Conservation (phyloP, 2,329 filamentous ascomycete genomes). For the Corinectria fuckeliana region DNA sequence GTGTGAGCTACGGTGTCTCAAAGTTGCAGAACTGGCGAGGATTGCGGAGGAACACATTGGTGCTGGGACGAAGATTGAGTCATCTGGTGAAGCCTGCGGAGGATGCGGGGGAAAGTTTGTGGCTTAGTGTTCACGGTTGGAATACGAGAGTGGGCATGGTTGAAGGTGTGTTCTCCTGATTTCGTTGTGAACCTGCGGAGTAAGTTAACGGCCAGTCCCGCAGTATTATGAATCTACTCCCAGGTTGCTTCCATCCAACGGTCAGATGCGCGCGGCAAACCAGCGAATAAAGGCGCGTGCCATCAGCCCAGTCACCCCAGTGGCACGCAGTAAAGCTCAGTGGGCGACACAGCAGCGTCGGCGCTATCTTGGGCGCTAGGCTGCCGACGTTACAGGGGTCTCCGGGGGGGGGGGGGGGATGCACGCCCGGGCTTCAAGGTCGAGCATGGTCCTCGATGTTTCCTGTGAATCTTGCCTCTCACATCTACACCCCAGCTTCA, state of each 20-base stretch:
- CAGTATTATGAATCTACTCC: too few relatives aligned
- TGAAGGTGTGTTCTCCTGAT: neutral
- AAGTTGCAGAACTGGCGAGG: slow-evolving; percentile 48
- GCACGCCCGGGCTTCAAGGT: too few relatives aligned
- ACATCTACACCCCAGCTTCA: neutral
- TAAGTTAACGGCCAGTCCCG: too few relatives aligned
- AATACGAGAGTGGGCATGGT: neutral
- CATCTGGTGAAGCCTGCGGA: slow-evolving; percentile 46
- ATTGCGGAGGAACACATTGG: slow-evolving; percentile 43
- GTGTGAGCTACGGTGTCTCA: slow-evolving; percentile 59
- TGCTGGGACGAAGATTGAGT: slow-evolving; percentile 37
- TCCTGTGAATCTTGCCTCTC: neutral
- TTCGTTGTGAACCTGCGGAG: too few relatives aligned
- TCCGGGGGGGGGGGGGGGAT: neutral
- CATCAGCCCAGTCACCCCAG: neutral
- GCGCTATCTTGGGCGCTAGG: neutral
- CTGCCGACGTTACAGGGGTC: neutral
- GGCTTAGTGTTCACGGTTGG: slow-evolving; percentile 25
- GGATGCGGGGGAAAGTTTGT: slow-evolving; percentile 53
- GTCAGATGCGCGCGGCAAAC: slow-evolving; percentile 13
- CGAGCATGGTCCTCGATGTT: neutral
- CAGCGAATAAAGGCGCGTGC: neutral
- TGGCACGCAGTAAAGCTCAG: neutral
- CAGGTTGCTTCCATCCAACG: neutral
- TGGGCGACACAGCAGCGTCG: neutral